These are phyloP conservation scores for Mortierella sp. DNA, from an alignment of 371 early-diverging fungal genomes.

Conservation along the genomic window DNA sequence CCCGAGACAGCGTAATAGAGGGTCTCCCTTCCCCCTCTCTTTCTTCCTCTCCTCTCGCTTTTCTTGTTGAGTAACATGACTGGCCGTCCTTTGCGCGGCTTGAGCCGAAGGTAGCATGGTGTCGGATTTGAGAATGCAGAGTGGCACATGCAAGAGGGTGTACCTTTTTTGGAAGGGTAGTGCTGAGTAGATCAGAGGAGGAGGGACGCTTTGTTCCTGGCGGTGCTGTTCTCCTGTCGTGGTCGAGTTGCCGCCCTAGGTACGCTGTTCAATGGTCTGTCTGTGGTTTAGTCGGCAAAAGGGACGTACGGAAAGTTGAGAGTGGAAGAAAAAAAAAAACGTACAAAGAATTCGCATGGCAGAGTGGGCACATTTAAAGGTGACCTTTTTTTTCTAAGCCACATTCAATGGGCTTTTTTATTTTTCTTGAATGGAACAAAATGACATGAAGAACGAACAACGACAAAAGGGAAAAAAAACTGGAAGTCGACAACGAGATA, in stretches of 20 bases:
- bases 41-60: neutral
- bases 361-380: too few species aligned
- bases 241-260: neutral
- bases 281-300: neutral
- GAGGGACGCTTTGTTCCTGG: neutral
- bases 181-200: neutral
- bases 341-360: neutral
- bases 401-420: neutral
- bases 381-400: neutral
- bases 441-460: neutral
- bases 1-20: neutral
- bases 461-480: neutral
- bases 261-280: slow-evolving; percentile 6
- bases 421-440: neutral
- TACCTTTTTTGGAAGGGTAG: neutral
- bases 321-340: neutral
- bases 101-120: neutral
- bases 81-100: neutral
- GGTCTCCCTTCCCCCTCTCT: neutral
- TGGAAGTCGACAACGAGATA: neutral
- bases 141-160: neutral
- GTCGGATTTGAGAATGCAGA: neutral
- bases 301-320: slow-evolving; percentile 5
- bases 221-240: neutral
- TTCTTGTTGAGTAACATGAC: neutral